A percentile compares a stretch with the other conserved stretches of the same genome.
Conservation (phyloP, 2,329 filamentous ascomycete genomes). For the Alternaria postmessia region DNA sequence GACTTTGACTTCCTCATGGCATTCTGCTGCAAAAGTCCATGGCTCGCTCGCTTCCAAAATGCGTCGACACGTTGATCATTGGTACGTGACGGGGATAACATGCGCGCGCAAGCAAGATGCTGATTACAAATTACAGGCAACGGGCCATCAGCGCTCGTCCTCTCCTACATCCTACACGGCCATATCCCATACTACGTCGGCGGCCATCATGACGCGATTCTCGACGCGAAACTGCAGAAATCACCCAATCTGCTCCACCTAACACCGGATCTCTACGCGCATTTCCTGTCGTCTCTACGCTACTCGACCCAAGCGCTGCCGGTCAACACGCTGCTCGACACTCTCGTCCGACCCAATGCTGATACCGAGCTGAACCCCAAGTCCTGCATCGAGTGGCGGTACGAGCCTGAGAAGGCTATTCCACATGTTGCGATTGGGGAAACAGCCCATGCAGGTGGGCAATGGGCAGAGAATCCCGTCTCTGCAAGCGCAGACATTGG, state of each 20-base stretch:
- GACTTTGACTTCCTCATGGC: constrained; percentile 39
- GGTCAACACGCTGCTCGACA: constrained; percentile 67
- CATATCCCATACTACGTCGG: constrained; percentile 65
- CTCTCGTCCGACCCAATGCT: constrained; percentile 65
- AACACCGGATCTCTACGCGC: constrained; percentile 62
- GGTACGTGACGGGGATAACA: constrained; percentile 30
- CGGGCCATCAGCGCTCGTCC: constrained; percentile 67
- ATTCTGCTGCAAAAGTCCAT: constrained; percentile 45
- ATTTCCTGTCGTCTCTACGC: constrained; percentile 66
- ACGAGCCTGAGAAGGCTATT: constrained; percentile 60
- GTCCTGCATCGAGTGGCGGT: constrained; percentile 64
- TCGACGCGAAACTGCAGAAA: constrained; percentile 63
- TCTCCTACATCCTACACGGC: constrained; percentile 70
- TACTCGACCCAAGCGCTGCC: constrained; percentile 69
- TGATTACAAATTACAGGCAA: constrained; percentile 59
- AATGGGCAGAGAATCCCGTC: constrained; percentile 65
- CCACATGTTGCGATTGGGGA: constrained; percentile 64
- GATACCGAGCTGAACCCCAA: constrained; percentile 63
- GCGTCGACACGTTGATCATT: constrained; percentile 53
- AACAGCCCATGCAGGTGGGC: constrained; percentile 61
- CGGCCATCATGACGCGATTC: constrained; percentile 65
- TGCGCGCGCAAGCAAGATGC: constrained; percentile 9
- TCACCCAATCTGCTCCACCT: constrained; percentile 58
- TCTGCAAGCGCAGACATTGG: constrained; percentile 64
- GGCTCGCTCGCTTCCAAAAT: constrained; percentile 47